Conservation (phyloP, 1,284 basidiomycete genomes). For the Somion occarium region DNA sequence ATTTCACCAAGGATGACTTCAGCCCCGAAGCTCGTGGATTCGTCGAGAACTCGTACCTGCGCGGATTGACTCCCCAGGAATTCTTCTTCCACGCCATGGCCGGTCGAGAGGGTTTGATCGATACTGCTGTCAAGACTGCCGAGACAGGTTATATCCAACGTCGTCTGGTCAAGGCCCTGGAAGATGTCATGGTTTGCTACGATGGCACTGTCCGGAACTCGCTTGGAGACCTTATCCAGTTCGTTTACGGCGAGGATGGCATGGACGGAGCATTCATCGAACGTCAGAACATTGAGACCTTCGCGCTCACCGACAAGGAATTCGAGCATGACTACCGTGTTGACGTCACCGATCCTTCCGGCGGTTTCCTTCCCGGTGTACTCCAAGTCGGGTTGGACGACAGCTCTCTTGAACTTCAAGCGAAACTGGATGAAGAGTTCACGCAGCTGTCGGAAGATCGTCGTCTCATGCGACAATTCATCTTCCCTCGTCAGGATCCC, state of each 20-base stretch:
- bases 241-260: slow-evolving; percentile 97
- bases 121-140: slow-evolving; percentile 99
- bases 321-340: slow-evolving; percentile 92
- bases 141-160: slow-evolving; percentile 99
- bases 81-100: slow-evolving; percentile 99
- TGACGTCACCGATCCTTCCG: slow-evolving; percentile 81
- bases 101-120: slow-evolving; percentile 97
- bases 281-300: slow-evolving; percentile 89
- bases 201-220: slow-evolving; percentile 99
- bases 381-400: slow-evolving; percentile 95
- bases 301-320: slow-evolving; percentile 76
- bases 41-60: slow-evolving; percentile 99
- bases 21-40: slow-evolving; percentile 98
- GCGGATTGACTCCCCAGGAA: slow-evolving; percentile 95
- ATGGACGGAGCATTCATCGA: slow-evolving; percentile 99
- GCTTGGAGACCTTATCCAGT: slow-evolving; percentile 92
- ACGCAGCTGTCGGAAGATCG: slow-evolving; percentile 76
- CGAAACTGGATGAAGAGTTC: slow-evolving; percentile 87
- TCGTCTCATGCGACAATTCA: slow-evolving; percentile 69
- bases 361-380: slow-evolving; percentile 75
- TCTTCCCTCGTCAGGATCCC: slow-evolving; percentile 80
- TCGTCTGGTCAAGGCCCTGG: slow-evolving; percentile 95
- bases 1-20: slow-evolving; percentile 99
- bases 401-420: slow-evolving; percentile 85
- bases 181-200: slow-evolving; percentile 97